phyloP scores from a whole-genome alignment of 2,329 filamentous ascomycete species.

The Ophiostoma populinum region DNA sequence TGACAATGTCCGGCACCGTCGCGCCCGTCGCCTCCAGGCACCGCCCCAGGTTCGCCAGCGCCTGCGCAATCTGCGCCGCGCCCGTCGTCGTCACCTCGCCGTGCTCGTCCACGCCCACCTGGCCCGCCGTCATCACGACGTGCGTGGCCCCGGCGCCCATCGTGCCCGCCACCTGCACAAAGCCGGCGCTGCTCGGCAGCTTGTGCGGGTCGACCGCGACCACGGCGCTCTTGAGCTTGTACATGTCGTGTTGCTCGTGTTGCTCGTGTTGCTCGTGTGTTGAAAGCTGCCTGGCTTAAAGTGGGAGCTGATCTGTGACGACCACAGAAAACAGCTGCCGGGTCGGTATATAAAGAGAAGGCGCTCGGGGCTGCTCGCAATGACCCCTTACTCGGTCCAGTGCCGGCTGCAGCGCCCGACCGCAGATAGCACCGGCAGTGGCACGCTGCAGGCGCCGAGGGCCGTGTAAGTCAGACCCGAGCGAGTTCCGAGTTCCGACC shows the following conservation, averaged over 20 bases:
- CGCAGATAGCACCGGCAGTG: too few species aligned
- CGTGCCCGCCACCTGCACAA: constrained; percentile 6
- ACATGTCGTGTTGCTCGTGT: not conserved
- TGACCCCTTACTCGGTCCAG: too few species aligned
- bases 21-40: constrained; percentile 5
- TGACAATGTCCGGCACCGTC: constrained; percentile 5
- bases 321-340: too few species aligned
- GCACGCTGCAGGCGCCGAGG: too few species aligned
- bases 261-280: too few species aligned
- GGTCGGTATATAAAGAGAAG: too few species aligned
- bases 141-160: not conserved
- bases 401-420: too few species aligned
- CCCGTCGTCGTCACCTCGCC: not conserved
- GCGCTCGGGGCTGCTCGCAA: too few species aligned
- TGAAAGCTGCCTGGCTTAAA: too few species aligned
- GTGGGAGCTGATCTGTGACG: too few species aligned
- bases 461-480: too few species aligned
- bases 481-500: constrained; percentile 5
- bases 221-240: constrained; percentile 4
- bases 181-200: constrained; percentile 6
- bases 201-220: constrained; percentile 4
- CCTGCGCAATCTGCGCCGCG: constrained; percentile 2
- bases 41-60: constrained; percentile 1
- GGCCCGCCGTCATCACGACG: constrained; percentile 8
- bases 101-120: constrained; percentile 5